Base-by-base conservation (phyloP, 495 filamentous ascomycete genomes). In the Lasiosphaeria ovina region DNA sequence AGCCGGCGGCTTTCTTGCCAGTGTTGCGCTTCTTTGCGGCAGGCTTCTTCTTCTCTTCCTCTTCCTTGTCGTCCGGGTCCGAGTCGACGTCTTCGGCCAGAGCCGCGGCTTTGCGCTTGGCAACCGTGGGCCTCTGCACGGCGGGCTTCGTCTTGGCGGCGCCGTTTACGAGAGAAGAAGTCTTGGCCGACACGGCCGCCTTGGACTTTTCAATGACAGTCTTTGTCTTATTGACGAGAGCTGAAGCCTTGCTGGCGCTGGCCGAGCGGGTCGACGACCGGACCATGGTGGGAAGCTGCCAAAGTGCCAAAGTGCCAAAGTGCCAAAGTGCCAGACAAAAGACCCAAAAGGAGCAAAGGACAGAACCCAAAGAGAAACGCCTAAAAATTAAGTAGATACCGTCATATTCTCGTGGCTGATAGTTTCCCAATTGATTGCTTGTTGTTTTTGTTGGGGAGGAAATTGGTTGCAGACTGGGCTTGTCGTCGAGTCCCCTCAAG, bases 41-140 rank as follows among this genome's bases (percentile, higher is more conserved):
- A 24, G 24, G 9, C 52, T 57, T 51, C 6, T 54, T 54, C 17
- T 64, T 54, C 17, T 67, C 52, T 54, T 69, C 58, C 45, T 54
- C 52, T 57, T 72, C 61, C 12, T 45, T 48, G 24, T 69, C 63
- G 50, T 62, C 60, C 48, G 62, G 61, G 50, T 60, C 60, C 48
- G 62, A 59, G 11, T 68, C 61, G 40, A 64, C 63, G 35, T 70
- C 69, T 32, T 65, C 65, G 9, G 69, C 65, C 12, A 42, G 59
- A 2, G 47, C 62, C 3, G 7, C 7, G 38, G 66, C 55, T 63
- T 80, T 80, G 51, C 75, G 76, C 62, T 75, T 77, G 58, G 67
- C 60, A 9, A 54, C 57, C 16, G 63, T 58, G 4, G 56, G 44
- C 38, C 68, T 66, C 34, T 58, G 51, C 10, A 54, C 54, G 49